Conservation (phyloP, 1,139 yeast genomes). For the Cylindricascospora bacillispora region DNA sequence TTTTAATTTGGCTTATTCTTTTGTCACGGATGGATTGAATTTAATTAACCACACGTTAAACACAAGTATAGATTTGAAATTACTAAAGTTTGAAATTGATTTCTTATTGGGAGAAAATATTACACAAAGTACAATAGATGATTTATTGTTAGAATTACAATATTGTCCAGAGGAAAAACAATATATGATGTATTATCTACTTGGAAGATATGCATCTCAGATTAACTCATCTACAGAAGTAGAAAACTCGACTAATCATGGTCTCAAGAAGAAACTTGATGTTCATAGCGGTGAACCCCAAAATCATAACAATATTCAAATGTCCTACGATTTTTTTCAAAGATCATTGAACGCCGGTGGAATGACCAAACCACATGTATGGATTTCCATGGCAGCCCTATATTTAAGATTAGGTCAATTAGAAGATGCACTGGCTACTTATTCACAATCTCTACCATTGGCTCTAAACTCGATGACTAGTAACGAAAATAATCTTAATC, state of each 20-base stretch:
- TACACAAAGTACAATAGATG: background rate
- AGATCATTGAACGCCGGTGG: slow-evolving; percentile 41
- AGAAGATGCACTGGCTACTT: slow-evolving; percentile 55
- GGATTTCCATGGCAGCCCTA: slow-evolving; percentile 55
- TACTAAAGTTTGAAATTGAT: background rate
- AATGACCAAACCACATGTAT: slow-evolving; percentile 46
- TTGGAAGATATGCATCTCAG: background rate
- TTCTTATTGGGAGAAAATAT: background rate
- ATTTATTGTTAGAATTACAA: background rate
- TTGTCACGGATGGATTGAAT: background rate
- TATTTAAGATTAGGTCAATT: slow-evolving; percentile 47
- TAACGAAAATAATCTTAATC: slow-evolving; percentile 4
- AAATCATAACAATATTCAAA: slow-evolving; percentile 7
- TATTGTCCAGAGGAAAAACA: background rate
- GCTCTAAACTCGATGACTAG: no score
- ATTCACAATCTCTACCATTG: slow-evolving; percentile 38
- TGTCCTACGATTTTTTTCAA: slow-evolving; percentile 41
- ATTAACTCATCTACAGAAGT: no score
- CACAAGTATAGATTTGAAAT: background rate
- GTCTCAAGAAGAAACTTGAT: no score
- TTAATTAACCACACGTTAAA: background rate
- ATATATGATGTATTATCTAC: background rate
- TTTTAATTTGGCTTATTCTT: background rate
- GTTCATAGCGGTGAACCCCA: no score
- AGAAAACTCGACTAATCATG: no score